phyloP scores from a whole-genome alignment of 2,329 filamentous ascomycete genomes.

The Scolecobasidium constrictum region DNA sequence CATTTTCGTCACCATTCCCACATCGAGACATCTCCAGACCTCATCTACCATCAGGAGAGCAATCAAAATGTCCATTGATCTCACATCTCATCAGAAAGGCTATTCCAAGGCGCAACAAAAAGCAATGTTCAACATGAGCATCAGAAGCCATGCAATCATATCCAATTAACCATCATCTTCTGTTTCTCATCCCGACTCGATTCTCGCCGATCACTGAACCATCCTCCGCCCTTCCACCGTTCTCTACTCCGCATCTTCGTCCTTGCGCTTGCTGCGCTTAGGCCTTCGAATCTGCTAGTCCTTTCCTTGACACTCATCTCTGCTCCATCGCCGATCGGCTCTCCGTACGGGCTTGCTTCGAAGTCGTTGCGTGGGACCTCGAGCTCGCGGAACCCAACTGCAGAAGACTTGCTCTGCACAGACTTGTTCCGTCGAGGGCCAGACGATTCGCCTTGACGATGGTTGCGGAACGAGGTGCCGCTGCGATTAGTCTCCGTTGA shows the following conservation, averaged over 20 bases:
- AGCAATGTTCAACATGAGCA: no score
- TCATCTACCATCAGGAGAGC: no score
- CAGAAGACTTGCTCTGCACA: background rate
- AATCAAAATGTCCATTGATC: no score
- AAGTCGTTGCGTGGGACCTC: background rate
- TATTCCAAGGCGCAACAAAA: no score
- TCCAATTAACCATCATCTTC: constrained; percentile 10
- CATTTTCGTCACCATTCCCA: no score
- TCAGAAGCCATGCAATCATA: no score
- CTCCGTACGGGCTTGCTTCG: background rate
- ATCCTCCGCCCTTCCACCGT: constrained; percentile 7
- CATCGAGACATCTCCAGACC: no score
- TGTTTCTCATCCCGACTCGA: constrained; percentile 7
- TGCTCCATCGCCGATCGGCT: background rate
- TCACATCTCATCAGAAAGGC: no score
- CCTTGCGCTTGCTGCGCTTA: constrained; percentile 1
- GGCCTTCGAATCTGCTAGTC: constrained; percentile 5
- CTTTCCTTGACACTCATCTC: background rate
- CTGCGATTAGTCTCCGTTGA: constrained; percentile 8
- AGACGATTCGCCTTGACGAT: background rate
- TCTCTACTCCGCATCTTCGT: constrained; percentile 9
- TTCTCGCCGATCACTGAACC: constrained; percentile 7
- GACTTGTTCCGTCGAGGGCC: constrained; percentile 1
- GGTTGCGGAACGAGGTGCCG: background rate
- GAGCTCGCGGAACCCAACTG: constrained; percentile 7